Evolutionary conservation across 805 yeast genomes (phyloP).

Genomic region (Komagataella populi): DNA sequence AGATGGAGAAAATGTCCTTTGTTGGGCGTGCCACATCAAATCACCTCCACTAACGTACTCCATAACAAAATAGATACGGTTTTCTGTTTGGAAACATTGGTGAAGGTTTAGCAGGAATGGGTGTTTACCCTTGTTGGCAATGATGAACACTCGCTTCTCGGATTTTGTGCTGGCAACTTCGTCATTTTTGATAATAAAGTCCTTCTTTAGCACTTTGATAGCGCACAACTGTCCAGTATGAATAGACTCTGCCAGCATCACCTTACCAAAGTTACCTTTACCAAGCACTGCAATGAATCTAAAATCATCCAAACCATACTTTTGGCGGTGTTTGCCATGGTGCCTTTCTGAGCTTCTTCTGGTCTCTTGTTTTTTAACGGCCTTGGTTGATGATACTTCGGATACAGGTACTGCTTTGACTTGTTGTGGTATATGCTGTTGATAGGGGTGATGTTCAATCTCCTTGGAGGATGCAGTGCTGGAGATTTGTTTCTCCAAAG

Average conservation of each 20-base stretch:
- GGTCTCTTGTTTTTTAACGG: not conserved
- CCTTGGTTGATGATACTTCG: not conserved
- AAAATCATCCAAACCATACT: slow-evolving; percentile 89
- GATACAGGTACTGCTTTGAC: slow-evolving; percentile 3
- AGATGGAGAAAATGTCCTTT: slow-evolving; percentile 72
- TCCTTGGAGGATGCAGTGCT: not conserved
- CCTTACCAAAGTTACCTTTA: slow-evolving; percentile 97
- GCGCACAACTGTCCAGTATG: slow-evolving; percentile 78
- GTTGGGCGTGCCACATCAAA: slow-evolving; percentile 98
- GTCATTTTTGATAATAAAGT: slow-evolving; percentile 87
- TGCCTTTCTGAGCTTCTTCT: slow-evolving; percentile 17
- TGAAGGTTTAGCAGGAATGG: slow-evolving; percentile 86
- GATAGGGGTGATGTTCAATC: slow-evolving; percentile 1
- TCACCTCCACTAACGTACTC: slow-evolving; percentile 97
- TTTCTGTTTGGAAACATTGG: slow-evolving; percentile 96
- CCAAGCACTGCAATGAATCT: slow-evolving; percentile 90
- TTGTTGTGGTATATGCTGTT: slow-evolving; percentile 6
- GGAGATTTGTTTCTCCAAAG: not conserved
- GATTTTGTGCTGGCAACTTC: slow-evolving; percentile 93
- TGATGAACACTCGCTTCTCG: slow-evolving; percentile 79
- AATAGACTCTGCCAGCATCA: slow-evolving; percentile 90
- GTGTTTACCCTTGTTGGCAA: slow-evolving; percentile 69
- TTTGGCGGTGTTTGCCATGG: slow-evolving; percentile 37
- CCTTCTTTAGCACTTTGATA: slow-evolving; percentile 91
- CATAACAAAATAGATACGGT: slow-evolving; percentile 95